Conservation (phyloP, 2,329 filamentous ascomycete genomes). For the Clathrospora elynae region DNA sequence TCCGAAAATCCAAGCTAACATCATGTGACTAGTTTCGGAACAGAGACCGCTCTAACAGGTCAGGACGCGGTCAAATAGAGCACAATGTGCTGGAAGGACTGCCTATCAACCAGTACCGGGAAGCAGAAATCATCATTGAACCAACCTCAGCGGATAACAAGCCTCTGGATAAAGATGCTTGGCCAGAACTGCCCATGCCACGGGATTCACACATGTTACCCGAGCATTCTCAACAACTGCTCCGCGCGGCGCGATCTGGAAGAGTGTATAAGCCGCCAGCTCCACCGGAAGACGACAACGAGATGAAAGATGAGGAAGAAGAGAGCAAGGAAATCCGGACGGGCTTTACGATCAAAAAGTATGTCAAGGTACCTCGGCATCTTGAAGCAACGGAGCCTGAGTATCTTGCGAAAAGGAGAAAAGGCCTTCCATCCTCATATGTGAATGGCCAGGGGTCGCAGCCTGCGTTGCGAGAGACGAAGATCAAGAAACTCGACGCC, state of each 20-base stretch:
- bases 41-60: constrained; percentile 62
- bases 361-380: constrained; percentile 61
- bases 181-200: constrained; percentile 86
- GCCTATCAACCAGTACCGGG: constrained; percentile 88
- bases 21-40: constrained; percentile 57
- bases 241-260: constrained; percentile 79
- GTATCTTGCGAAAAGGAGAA: constrained; percentile 66
- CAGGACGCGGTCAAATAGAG: constrained; percentile 63
- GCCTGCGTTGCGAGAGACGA: constrained; percentile 71
- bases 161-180: constrained; percentile 65
- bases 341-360: constrained; percentile 63
- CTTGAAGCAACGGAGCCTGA: constrained; percentile 64
- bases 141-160: constrained; percentile 69
- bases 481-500: constrained; percentile 76
- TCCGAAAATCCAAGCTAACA: constrained; percentile 23
- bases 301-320: constrained; percentile 52
- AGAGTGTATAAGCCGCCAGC: constrained; percentile 74
- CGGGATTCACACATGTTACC: constrained; percentile 80
- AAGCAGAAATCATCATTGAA: constrained; percentile 68
- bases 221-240: constrained; percentile 78
- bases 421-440: constrained; percentile 59
- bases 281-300: constrained; percentile 67
- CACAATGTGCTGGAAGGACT: constrained; percentile 74
- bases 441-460: constrained; percentile 27
- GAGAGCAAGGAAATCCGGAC: constrained; percentile 53